Evolutionary conservation across 2,329 filamentous ascomycete species (phyloP).

Genomic region (Trichoderma sp.): DNA sequence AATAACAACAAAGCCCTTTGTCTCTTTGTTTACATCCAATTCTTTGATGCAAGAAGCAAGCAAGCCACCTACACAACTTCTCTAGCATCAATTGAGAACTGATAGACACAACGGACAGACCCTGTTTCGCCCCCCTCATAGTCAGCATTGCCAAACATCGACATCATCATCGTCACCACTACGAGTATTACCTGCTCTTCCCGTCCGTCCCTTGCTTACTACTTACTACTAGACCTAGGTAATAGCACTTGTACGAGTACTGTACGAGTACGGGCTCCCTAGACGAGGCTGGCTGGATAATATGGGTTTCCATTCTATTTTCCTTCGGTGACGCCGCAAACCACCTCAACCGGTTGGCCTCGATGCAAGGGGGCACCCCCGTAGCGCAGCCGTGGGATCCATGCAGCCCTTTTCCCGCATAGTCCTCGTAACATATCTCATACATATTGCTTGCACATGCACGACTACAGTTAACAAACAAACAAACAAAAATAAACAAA

Average conservation of each 20-base stretch:
- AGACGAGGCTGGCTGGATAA: background rate
- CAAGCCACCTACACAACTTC: too few species aligned
- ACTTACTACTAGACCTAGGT: background rate
- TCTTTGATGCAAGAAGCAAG: background rate
- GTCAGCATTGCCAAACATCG: background rate
- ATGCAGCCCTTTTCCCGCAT: background rate
- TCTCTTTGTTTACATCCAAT: too few species aligned
- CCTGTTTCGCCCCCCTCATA: background rate
- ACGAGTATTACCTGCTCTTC: background rate
- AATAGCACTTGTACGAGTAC: background rate
- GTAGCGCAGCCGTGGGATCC: conserved; percentile 5
- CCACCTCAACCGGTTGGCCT: conserved; percentile 4
- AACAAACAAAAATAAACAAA: background rate
- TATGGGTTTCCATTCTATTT: background rate
- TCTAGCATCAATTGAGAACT: background rate
- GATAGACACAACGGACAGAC: background rate
- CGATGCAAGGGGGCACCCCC: conserved; percentile 4
- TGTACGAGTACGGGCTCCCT: background rate
- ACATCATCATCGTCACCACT: background rate
- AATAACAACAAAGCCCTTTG: background rate
- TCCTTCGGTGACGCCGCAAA: conserved; percentile 17
- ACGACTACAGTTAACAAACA: background rate
- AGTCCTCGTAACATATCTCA: background rate
- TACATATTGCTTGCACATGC: background rate
- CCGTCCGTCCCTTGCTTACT: background rate